phyloP scores from a whole-genome alignment of 1,284 basidiomycete species.

The Sporisorium iseilematis-ciliati region DNA sequence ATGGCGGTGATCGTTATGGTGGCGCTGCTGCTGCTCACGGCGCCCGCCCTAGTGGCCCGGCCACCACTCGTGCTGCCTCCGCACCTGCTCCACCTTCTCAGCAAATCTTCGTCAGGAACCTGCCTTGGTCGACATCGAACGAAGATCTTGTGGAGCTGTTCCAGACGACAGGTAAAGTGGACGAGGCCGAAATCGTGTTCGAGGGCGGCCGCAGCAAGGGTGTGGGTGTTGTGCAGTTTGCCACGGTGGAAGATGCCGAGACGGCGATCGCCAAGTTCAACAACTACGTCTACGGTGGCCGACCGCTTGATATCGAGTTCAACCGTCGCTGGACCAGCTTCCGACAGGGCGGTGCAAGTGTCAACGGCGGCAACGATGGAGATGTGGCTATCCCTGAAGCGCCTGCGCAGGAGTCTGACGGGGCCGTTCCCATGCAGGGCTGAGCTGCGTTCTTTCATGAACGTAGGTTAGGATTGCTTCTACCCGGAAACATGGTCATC shows the following conservation, averaged over 20 bases:
- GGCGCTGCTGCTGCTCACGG: conserved; percentile 8
- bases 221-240: conserved; percentile 93
- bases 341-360: conserved; percentile 16
- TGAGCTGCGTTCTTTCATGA: conserved; percentile 1
- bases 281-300: conserved; percentile 63
- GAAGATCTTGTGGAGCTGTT: conserved; percentile 98
- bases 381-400: conserved; percentile 25
- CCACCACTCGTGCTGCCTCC: conserved; percentile 14
- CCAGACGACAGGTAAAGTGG: conserved; percentile 94
- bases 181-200: conserved; percentile 91
- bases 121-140: conserved; percentile 99
- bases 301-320: conserved; percentile 62
- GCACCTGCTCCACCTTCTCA: conserved; percentile 81
- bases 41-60: conserved; percentile 26
- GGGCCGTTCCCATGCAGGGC: conserved; percentile 31
- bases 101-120: conserved; percentile 96
- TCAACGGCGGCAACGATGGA: conserved; percentile 23
- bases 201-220: conserved; percentile 92
- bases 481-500: background rate
- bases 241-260: conserved; percentile 87
- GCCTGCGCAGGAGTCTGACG: conserved; percentile 13
- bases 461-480: background rate
- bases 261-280: conserved; percentile 78
- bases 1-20: conserved; percentile 27
- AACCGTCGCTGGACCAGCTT: conserved; percentile 61